Percentiles rank a stretch among this genome's conserved stretches.
Conservation (phyloP, 2,329 filamentous ascomycete genomes). For the Drechmeria coniospora region DNA sequence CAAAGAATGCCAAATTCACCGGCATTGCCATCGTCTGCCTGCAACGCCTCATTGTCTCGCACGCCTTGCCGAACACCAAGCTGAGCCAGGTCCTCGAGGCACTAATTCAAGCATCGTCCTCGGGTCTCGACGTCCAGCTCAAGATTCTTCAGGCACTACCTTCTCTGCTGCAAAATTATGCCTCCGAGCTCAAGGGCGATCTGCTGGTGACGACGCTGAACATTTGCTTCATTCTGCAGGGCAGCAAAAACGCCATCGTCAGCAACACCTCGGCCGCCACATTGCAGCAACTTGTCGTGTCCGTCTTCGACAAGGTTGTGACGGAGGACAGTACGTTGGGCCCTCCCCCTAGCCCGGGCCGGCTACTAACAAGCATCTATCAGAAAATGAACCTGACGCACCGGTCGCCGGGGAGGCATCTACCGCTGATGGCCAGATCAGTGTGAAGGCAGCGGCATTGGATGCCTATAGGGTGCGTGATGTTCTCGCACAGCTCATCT, state of each 20-base stretch:
- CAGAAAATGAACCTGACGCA: conserved; percentile 32
- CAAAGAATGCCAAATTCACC: conserved; percentile 81
- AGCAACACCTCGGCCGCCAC: conserved; percentile 96
- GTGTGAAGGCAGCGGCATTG: conserved; percentile 59
- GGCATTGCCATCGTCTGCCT: conserved; percentile 77
- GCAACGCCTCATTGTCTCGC: conserved; percentile 71
- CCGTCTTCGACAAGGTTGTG: conserved; percentile 83
- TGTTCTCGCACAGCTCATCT: not conserved
- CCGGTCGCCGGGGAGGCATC: conserved; percentile 52
- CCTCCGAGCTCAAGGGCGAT: conserved; percentile 63
- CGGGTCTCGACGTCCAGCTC: conserved; percentile 76
- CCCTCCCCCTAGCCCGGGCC: not conserved
- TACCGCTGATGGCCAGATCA: conserved; percentile 45
- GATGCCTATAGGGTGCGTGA: conserved; percentile 61
- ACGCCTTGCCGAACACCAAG: conserved; percentile 62
- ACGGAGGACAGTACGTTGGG: conserved; percentile 55
- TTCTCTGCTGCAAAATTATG: conserved; percentile 80
- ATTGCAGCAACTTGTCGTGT: conserved; percentile 80
- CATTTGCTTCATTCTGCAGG: conserved; percentile 82
- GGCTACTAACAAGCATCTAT: conserved; percentile 6
- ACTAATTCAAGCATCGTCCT: conserved; percentile 68
- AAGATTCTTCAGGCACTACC: conserved; percentile 91
- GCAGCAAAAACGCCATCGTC: conserved; percentile 82
- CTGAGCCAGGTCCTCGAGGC: conserved; percentile 79
- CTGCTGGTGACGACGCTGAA: conserved; percentile 70